phyloP scores from a whole-genome alignment of 305 asterid species.

The Solanum hybrid region DNA sequence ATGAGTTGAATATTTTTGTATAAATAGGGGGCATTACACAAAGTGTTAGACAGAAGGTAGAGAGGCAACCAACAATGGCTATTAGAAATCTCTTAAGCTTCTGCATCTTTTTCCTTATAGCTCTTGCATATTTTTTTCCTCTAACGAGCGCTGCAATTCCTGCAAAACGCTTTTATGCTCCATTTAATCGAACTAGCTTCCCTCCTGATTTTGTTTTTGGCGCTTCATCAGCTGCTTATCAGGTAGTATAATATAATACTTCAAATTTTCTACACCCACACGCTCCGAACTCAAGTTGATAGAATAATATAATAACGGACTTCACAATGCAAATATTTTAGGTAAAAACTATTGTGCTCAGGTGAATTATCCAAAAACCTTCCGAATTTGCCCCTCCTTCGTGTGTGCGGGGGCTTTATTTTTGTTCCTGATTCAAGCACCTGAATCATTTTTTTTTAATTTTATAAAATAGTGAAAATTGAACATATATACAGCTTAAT shows the following conservation, averaged over 20 bases:
- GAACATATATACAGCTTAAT: background rate
- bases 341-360: background rate
- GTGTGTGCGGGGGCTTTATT: background rate
- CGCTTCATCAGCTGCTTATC: slow-evolving; percentile 48
- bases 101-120: background rate
- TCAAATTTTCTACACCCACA: background rate
- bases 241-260: slow-evolving; percentile 15
- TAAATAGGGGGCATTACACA: background rate
- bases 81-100: background rate
- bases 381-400: background rate
- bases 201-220: slow-evolving; percentile 43
- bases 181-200: slow-evolving; percentile 22
- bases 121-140: background rate
- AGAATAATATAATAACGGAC: background rate
- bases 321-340: no score
- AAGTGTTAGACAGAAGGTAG: background rate
- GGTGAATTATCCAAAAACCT: background rate
- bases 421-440: background rate
- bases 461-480: background rate
- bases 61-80: background rate
- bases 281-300: background rate
- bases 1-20: background rate
- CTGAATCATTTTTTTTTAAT: background rate
- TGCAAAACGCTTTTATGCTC: background rate
- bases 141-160: background rate